Evolutionary conservation across 1,284 basidiomycete species (phyloP).

Genomic region (Schizophyllum amplum): DNA sequence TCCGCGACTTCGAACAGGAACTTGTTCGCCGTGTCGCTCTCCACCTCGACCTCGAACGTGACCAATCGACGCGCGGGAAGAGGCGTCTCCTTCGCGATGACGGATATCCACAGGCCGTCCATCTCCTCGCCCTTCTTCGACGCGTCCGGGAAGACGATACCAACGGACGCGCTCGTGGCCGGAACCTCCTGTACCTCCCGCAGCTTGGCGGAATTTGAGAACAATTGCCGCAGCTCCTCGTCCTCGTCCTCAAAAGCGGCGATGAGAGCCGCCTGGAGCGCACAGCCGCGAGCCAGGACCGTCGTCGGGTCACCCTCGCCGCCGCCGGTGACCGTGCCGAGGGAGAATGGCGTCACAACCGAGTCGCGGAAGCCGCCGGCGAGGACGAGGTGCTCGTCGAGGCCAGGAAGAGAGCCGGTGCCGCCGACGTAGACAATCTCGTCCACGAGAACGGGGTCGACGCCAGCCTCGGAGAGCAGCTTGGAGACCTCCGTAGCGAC

Average conservation of each 20-base stretch:
- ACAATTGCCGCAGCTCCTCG: conserved; percentile 43
- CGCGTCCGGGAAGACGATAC: conserved; percentile 70
- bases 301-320: conserved; percentile 81
- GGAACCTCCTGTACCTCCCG: conserved; percentile 30
- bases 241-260: conserved; percentile 38
- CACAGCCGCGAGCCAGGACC: conserved; percentile 84
- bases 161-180: conserved; percentile 66
- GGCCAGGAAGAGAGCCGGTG: conserved; percentile 78
- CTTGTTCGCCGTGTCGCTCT: conserved; percentile 36
- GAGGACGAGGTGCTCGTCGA: conserved; percentile 62
- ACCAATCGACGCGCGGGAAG: conserved; percentile 72
- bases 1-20: conserved; percentile 86
- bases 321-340: conserved; percentile 60
- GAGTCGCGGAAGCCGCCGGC: conserved; percentile 64
- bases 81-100: conserved; percentile 68
- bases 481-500: conserved; percentile 58
- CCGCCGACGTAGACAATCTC: conserved; percentile 92
- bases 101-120: conserved; percentile 58
- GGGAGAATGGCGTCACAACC: conserved; percentile 54
- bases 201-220: conserved; percentile 36
- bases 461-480: conserved; percentile 51
- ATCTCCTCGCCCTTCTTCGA: conserved; percentile 39
- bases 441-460: conserved; percentile 80
- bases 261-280: conserved; percentile 77
- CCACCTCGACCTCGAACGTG: conserved; percentile 60